phyloP scores from a whole-genome alignment of 495 filamentous ascomycete genomes.

The Neurospora sp. region DNA sequence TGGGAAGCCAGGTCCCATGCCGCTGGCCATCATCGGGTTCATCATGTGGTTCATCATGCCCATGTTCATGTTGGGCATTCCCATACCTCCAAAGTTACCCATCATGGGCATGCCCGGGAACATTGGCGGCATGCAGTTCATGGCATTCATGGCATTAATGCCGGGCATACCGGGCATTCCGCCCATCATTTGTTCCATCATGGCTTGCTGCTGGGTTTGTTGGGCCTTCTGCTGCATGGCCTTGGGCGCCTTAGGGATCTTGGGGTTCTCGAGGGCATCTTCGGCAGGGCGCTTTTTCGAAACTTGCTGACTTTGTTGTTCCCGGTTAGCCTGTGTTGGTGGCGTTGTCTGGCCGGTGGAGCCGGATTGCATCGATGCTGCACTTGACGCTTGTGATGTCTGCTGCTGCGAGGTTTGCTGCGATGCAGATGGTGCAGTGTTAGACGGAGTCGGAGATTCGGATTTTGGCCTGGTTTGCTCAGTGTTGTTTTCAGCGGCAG shows the following conservation, averaged over 20 bases:
- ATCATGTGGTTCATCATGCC: constrained; percentile 33
- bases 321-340: constrained; percentile 1
- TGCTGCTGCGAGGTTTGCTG: constrained; percentile 15
- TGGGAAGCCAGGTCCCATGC: constrained; percentile 33
- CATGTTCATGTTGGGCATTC: constrained; percentile 22
- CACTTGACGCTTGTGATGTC: not conserved
- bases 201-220: constrained; percentile 23
- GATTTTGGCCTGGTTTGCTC: constrained; percentile 21
- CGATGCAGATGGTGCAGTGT: constrained; percentile 6
- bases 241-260: constrained; percentile 50
- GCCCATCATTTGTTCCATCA: constrained; percentile 29
- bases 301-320: constrained; percentile 11
- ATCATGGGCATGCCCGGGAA: constrained; percentile 26
- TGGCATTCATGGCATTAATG: constrained; percentile 31
- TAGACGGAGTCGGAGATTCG: constrained; percentile 25
- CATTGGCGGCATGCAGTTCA: constrained; percentile 21
- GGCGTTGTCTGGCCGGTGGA: constrained; percentile 1
- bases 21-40: constrained; percentile 44
- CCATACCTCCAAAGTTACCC: constrained; percentile 8
- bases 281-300: constrained; percentile 78
- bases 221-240: constrained; percentile 43
- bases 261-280: constrained; percentile 54
- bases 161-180: constrained; percentile 20
- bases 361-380: not conserved
- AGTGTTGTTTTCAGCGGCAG: constrained; percentile 10